Evolutionary conservation across 1,284 basidiomycete genomes (phyloP).

Genomic region (Boletellus deceptivus): DNA sequence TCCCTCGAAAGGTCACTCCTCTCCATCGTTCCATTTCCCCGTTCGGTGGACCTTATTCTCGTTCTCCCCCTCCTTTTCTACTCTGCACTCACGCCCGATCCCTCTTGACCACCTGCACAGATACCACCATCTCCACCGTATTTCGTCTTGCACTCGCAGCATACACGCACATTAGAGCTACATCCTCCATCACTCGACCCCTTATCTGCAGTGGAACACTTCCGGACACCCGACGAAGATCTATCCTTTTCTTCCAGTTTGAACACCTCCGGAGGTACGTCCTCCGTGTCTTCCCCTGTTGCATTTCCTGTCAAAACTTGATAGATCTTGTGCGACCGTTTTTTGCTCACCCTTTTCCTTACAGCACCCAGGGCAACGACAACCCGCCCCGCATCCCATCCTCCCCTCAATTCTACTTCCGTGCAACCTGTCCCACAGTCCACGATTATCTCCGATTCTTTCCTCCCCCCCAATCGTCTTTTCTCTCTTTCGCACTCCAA

Average conservation of each 20-base stretch:
- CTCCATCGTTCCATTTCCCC: conserved; percentile 3
- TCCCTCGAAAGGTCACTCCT: conserved; percentile 1
- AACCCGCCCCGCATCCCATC: neutral
- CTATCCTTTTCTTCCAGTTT: conserved; percentile 6
- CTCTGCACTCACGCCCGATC: neutral
- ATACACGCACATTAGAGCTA: conserved; percentile 1
- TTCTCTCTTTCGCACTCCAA: conserved; percentile 1
- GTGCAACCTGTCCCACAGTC: neutral
- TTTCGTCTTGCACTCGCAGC: too few relatives aligned
- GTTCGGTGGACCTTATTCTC: neutral
- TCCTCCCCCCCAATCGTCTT: conserved; percentile 4
- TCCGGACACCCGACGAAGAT: conserved; percentile 20
- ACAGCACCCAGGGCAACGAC: conserved; percentile 6
- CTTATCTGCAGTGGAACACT: conserved; percentile 24
- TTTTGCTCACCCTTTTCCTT: conserved; percentile 7
- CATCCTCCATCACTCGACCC: neutral
- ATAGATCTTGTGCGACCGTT: conserved; percentile 18
- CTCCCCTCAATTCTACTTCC: neutral
- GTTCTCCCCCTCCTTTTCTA: neutral
- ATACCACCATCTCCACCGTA: neutral
- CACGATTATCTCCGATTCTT: neutral
- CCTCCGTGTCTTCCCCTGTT: too few relatives aligned
- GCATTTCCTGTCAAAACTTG: conserved; percentile 7
- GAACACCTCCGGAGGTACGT: conserved; percentile 27
- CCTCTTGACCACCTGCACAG: neutral